Conservation (phyloP, 2,329 filamentous ascomycete species). For the Colletotrichum nymphaeae region DNA sequence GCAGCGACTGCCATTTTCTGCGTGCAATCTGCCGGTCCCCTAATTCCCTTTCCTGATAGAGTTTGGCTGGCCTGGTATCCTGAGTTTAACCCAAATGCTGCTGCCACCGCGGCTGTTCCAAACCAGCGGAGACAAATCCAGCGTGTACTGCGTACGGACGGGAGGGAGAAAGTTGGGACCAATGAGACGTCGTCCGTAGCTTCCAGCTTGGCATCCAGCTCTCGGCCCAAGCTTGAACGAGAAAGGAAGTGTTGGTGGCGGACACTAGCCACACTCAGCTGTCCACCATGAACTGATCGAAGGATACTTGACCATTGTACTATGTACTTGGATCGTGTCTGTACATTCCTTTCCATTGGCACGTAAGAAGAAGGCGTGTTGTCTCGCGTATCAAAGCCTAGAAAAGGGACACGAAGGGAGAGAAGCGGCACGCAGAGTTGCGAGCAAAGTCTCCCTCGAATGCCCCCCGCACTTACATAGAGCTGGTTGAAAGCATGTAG, state of each 20-base stretch:
- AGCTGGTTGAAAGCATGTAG: not conserved
- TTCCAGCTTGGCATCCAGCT: not conserved
- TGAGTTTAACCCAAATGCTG: constrained; percentile 20
- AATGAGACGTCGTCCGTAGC: not conserved
- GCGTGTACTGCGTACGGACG: not conserved
- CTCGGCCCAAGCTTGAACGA: not conserved
- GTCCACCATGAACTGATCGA: too few species aligned
- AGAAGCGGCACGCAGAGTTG: not conserved
- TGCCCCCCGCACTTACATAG: not conserved
- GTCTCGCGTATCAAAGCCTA: not conserved
- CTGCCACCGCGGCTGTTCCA: not conserved
- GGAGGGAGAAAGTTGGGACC: not conserved
- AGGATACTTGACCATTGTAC: too few species aligned
- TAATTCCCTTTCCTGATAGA: not conserved
- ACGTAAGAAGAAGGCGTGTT: not conserved
- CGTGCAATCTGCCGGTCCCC: not conserved
- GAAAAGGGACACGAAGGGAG: not conserved
- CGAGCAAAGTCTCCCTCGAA: not conserved
- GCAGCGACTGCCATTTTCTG: not conserved
- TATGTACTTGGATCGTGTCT: not conserved
- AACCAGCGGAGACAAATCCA: too few species aligned
- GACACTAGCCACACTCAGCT: not conserved
- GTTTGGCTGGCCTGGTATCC: constrained; percentile 19
- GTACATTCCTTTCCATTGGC: not conserved
- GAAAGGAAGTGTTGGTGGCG: not conserved